These are phyloP conservation scores for Solanum gandarillasii DNA, from an alignment of 257 asterid genomes.

Conservation along the genomic window DNA sequence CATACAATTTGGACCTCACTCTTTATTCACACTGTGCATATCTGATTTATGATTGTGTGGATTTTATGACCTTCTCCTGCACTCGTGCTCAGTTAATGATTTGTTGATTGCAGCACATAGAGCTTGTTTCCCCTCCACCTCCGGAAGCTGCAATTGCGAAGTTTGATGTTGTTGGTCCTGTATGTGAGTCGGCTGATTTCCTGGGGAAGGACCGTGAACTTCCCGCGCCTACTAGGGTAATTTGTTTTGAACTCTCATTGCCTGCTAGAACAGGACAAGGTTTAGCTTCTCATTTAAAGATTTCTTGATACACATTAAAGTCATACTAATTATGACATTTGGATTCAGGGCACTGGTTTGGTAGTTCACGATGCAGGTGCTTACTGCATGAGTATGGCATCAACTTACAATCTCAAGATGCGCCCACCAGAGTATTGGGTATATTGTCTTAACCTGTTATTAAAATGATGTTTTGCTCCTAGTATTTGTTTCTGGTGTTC, in stretches of 20 bases:
- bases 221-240: constrained; percentile 71
- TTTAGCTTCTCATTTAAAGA: neutral
- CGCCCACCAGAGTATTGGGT: constrained; percentile 98
- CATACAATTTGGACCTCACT: neutral
- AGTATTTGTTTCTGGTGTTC: neutral
- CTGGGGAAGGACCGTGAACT: constrained; percentile 87
- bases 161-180: constrained; percentile 89
- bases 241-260: neutral
- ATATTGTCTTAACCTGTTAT: constrained; percentile 2
- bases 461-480: neutral
- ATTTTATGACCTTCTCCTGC: neutral
- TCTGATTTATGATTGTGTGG: neutral
- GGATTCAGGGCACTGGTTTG: constrained; percentile 77
- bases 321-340: neutral
- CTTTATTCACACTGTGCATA: neutral
- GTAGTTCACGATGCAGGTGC: constrained; percentile 99
- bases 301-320: neutral
- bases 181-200: constrained; percentile 96
- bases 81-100: neutral
- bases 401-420: constrained; percentile 98
- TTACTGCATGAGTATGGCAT: constrained; percentile 99
- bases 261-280: neutral
- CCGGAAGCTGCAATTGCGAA: constrained; percentile 47
- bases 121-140: constrained; percentile 70
- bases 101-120: constrained; percentile 69